Evolutionary conservation across 345 rosid genomes (phyloP).

Genomic region (Eucalyptus cladocalyx): DNA sequence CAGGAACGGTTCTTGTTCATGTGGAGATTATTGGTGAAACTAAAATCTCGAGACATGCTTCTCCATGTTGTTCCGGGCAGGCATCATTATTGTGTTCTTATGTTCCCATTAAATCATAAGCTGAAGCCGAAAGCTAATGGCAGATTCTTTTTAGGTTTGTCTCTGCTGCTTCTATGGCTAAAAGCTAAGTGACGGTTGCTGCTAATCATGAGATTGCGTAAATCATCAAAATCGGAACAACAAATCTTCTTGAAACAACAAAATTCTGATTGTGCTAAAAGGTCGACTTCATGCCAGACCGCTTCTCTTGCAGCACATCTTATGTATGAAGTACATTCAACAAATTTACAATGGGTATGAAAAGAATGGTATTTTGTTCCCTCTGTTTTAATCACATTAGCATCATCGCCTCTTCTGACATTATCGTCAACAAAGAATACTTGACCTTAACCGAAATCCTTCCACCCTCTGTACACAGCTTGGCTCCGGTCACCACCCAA

Average conservation of each 20-base stretch:
- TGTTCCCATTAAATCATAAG: background rate
- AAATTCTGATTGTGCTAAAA: background rate
- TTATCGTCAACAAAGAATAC: conserved; percentile 64
- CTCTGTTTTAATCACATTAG: conserved; percentile 14
- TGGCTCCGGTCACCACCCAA: conserved; percentile 96
- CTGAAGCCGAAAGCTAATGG: background rate
- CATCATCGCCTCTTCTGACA: conserved; percentile 67
- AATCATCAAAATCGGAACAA: background rate
- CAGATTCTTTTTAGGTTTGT: background rate
- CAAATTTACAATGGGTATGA: conserved; percentile 6
- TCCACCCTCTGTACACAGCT: conserved; percentile 66
- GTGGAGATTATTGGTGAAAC: conserved; percentile 51
- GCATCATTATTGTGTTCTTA: background rate
- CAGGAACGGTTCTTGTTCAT: conserved; percentile 52
- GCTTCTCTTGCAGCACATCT: background rate
- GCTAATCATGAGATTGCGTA: background rate
- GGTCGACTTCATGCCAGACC: background rate
- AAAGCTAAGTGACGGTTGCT: background rate
- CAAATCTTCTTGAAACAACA: background rate
- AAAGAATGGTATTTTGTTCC: background rate
- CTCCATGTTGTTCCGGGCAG: background rate
- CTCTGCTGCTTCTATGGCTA: background rate
- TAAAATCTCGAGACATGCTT: background rate
- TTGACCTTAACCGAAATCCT: conserved; percentile 75
- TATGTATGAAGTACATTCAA: background rate